phyloP scores from a whole-genome alignment of 2,329 filamentous ascomycete species.

The Penicillium sp. region DNA sequence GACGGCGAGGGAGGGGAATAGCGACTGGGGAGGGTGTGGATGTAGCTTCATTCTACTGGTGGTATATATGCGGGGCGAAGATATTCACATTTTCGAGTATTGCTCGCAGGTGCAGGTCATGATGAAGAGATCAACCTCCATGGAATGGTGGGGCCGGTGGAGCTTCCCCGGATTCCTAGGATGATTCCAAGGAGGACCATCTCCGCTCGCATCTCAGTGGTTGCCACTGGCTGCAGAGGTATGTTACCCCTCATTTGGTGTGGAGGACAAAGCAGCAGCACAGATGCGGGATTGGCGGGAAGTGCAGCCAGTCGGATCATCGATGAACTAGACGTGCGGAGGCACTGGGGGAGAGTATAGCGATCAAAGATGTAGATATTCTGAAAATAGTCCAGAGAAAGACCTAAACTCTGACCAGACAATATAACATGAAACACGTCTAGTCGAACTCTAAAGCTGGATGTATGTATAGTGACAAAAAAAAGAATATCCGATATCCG shows the following conservation, averaged over 20 bases:
- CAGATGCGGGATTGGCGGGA: neutral
- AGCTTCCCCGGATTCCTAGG: slow-evolving; percentile 15
- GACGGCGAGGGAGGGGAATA: slow-evolving; percentile 18
- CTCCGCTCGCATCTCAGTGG: slow-evolving; percentile 2
- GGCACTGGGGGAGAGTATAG: neutral
- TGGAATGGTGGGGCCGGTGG: slow-evolving; percentile 5
- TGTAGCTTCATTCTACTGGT: slow-evolving; percentile 2
- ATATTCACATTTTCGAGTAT: neutral
- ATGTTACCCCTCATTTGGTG: slow-evolving; percentile 12
- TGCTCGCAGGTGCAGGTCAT: neutral
- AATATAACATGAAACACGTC: no score
- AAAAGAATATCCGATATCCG: neutral
- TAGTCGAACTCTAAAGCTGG: no score
- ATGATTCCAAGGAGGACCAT: neutral
- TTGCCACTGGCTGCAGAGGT: neutral
- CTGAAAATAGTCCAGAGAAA: no score
- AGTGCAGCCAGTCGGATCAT: neutral
- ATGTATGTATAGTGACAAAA: neutral
- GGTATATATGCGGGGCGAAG: neutral
- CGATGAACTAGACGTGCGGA: neutral
- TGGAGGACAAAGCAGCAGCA: neutral
- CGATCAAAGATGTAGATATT: neutral
- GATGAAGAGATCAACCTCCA: neutral
- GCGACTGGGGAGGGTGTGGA: neutral
- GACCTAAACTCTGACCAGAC: neutral